Evolutionary conservation across 768 basidiomycete genomes (phyloP).

Genomic region (Panellus pusillus): DNA sequence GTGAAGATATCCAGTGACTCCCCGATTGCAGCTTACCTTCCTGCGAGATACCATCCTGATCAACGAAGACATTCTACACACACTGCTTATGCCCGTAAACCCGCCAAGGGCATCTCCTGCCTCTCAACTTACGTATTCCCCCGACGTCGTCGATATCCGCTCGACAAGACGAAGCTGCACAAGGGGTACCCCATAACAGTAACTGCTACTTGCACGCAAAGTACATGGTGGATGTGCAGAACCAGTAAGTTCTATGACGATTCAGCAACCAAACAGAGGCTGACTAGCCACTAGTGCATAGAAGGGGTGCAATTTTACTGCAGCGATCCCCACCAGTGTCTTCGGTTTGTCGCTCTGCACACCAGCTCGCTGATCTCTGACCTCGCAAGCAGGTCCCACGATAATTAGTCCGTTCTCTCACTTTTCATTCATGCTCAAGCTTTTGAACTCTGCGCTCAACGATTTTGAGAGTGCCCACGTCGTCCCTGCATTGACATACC

Average conservation of each 20-base stretch:
- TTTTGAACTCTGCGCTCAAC: conserved; percentile 37
- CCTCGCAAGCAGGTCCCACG: conserved; percentile 51
- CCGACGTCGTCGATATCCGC: too few relatives aligned
- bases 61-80: too few relatives aligned
- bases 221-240: conserved; percentile 91
- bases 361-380: too few relatives aligned
- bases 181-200: too few relatives aligned
- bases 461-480: conserved; percentile 91
- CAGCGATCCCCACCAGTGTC: conserved; percentile 96
- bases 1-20: too few relatives aligned
- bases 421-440: neutral
- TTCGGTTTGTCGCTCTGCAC: conserved; percentile 52
- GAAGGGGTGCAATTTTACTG: conserved; percentile 93
- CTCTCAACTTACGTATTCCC: too few relatives aligned
- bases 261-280: neutral
- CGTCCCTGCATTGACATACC: conserved; percentile 91
- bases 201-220: neutral
- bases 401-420: conserved; percentile 74
- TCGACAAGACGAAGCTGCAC: too few relatives aligned
- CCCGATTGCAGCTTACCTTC: too few relatives aligned
- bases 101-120: too few relatives aligned
- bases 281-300: conserved; percentile 66
- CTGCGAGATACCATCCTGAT: too few relatives aligned
- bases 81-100: too few relatives aligned
- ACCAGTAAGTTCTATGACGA: conserved; percentile 59